Conservation (phyloP, 2,329 filamentous ascomycete species). For the Mariannaea elegans region DNA sequence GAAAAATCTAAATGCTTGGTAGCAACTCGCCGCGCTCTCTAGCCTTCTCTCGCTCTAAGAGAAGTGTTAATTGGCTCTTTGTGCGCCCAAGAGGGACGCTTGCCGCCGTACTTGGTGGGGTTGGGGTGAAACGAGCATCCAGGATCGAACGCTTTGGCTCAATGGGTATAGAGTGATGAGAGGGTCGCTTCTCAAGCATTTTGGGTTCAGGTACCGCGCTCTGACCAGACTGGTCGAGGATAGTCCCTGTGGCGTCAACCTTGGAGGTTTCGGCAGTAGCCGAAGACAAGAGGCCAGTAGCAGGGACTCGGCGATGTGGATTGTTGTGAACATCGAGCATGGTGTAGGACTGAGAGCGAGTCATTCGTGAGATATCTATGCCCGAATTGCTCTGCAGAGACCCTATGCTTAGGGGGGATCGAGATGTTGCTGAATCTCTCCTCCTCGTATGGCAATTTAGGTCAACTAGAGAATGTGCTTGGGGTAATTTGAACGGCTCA, state of each 20-base stretch:
- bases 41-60: constrained; percentile 63
- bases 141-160: constrained; percentile 39
- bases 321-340: constrained; percentile 36
- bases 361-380: constrained; percentile 36
- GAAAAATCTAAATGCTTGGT: constrained; percentile 37
- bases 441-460: constrained; percentile 30
- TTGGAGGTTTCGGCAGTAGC: constrained; percentile 52
- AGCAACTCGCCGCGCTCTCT: constrained; percentile 42
- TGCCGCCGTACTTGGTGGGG: constrained; percentile 56
- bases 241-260: constrained; percentile 54
- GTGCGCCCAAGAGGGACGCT: constrained; percentile 63
- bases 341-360: constrained; percentile 45
- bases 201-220: constrained; percentile 43
- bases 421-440: constrained; percentile 33
- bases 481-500: constrained; percentile 27
- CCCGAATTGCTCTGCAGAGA: constrained; percentile 34
- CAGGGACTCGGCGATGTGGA: constrained; percentile 25
- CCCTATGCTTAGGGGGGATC: constrained; percentile 33
- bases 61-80: constrained; percentile 67
- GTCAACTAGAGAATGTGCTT: constrained; percentile 38
- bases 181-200: constrained; percentile 26
- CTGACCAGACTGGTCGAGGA: constrained; percentile 51
- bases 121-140: constrained; percentile 57
- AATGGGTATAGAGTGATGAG: constrained; percentile 37
- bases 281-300: constrained; percentile 44